Evolutionary conservation across 768 basidiomycete genomes (phyloP), one percentile per base, ranked within the genome.

Genomic region (Sistotremastrum suecicum): DNA sequence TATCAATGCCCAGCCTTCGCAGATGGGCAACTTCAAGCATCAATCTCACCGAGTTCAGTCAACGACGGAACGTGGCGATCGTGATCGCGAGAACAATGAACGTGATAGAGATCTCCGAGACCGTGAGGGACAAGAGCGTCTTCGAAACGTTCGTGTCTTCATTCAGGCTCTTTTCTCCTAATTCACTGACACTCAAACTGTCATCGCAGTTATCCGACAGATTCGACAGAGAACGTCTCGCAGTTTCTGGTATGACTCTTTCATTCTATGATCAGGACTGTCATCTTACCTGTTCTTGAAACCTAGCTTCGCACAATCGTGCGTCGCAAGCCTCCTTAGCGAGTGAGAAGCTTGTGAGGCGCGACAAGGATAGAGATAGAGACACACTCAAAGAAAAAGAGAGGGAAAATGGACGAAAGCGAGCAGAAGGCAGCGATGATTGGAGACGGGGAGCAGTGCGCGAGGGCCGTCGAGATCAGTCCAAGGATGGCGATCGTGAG

Each of bases 21-120:
- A 89, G 64, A 90, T 90, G 87, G 87, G 87, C 41, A 88, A 87
- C 58, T 90, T 90, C 62, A 84, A 86, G 58, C 87, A 89, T 56
- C 87, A 90, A 53, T 85, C 86, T 7, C 63, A 81, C 53, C 82
- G 84, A 44, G 50, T 39, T 35, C 42, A 51, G 39, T 44, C 41
- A n/a, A 66, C 74, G 10, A 69, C 65, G 38, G 83, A 84, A 59
- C 72, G 79, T 36, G 20, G 33, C 10, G 63, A 62, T 11, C 51
- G 54, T 39, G 65, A 66, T 34, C 58, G 57, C 40, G 64, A 66
- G 71, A 79, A 71, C 48, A 64, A 61, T 46, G 71, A 72, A 31
- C 63, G 67, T 44, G 73, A 74, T 42, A 69, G 71, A 5, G 70
- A 84, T 56, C 66, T 70, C 20, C 62, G 78, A 51, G 80, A 84